Evolutionary conservation across 2,329 filamentous ascomycete species (phyloP), one percentile per base, ranked within the genome.

Genomic region (Xylariaceae sp.): DNA sequence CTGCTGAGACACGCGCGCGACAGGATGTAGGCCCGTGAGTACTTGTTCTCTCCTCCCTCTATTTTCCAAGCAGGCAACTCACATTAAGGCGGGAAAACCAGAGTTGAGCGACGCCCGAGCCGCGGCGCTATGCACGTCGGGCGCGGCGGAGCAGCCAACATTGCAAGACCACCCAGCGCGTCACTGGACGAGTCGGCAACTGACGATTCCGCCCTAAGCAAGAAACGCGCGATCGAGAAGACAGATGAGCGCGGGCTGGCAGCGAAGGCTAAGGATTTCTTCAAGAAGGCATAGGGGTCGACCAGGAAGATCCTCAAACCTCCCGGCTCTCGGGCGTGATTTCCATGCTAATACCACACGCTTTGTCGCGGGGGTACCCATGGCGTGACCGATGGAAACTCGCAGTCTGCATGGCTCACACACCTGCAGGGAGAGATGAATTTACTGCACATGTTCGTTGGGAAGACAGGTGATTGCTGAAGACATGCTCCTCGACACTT

Each of bases 21-120:
- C 92, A 97, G 67, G 91, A 96, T 59, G 88, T 96, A 49, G 81
- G 84, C 48, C 79, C 81, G 79, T 83, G 69, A 62, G 78, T 72
- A 40, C 7, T 22, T n/a, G n/a, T n/a, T n/a, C n/a, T n/a, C n/a
- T n/a, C n/a, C n/a, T n/a, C n/a, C n/a, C n/a, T n/a, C n/a, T n/a
- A n/a, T n/a, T n/a, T n/a, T n/a, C n/a, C n/a, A n/a, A n/a, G n/a
- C n/a, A n/a, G n/a, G n/a, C n/a, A n/a, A n/a, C 14, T 29, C 25
- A 14, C 14, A 29, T 29, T 29, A 7, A 8, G 14, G 25, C 25
- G 14, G 25, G 25, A n/a, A n/a, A n/a, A n/a, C 11, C 51, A 80
- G 76, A 43, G 67, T 79, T 49, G 65, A 72, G 36, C 77, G 80
- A 51, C 77, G 80, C 45, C 65, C 72, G 35, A 80, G 80, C 59